phyloP scores from a whole-genome alignment of 1,284 basidiomycete species.

The Marasmius sp. region DNA sequence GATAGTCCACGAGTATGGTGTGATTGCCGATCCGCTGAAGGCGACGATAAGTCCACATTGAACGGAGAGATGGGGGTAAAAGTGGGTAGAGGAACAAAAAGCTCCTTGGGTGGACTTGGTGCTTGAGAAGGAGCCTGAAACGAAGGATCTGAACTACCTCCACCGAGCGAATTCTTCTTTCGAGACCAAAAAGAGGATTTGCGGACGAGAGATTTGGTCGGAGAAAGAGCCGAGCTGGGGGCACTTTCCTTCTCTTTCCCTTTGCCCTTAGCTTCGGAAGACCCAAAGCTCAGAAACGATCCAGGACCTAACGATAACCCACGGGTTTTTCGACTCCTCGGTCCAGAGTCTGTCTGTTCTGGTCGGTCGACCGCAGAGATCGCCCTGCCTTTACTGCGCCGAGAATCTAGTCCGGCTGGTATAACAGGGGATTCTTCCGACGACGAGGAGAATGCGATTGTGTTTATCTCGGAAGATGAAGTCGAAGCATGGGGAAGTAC shows the following conservation, averaged over 20 bases:
- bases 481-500: constrained; percentile 45
- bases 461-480: constrained; percentile 43
- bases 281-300: constrained; percentile 37
- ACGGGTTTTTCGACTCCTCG: constrained; percentile 20
- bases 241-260: constrained; percentile 36
- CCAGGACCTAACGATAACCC: constrained; percentile 44
- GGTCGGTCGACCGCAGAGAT: constrained; percentile 1
- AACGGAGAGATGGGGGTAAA: constrained; percentile 56
- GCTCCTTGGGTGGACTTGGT: constrained; percentile 1
- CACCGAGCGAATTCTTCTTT: constrained; percentile 28
- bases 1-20: constrained; percentile 41
- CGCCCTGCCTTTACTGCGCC: constrained; percentile 4
- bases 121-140: constrained; percentile 5
- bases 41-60: constrained; percentile 37
- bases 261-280: constrained; percentile 42
- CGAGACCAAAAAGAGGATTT: constrained; percentile 58
- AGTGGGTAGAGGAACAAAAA: constrained; percentile 37
- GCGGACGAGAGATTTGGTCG: constrained; percentile 43
- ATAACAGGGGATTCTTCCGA: constrained; percentile 17
- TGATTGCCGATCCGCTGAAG: constrained; percentile 22
- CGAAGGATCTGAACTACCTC: constrained; percentile 3
- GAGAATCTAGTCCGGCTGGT: background rate
- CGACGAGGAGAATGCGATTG: constrained; percentile 33
- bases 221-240: constrained; percentile 15
- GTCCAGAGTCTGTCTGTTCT: background rate